Conservation (phyloP, 805 yeast genomes). For the Maudiozyma turicensis region DNA sequence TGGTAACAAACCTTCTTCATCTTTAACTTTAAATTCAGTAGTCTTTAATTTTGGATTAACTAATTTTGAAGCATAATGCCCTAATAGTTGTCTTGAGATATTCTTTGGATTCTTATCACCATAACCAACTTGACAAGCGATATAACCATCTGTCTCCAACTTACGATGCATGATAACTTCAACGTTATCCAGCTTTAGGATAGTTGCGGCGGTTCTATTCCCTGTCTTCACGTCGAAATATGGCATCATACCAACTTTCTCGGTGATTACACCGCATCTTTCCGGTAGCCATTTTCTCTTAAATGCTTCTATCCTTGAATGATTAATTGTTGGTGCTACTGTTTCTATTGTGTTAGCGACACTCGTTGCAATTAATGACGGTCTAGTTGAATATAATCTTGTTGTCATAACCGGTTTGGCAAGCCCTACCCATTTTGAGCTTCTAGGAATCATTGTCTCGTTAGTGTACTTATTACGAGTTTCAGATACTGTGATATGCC, state of each 20-base stretch:
- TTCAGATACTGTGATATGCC: too few relatives aligned
- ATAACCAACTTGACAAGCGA: slow-evolving; percentile 80
- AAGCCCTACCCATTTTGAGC: neutral
- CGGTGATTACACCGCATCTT: slow-evolving; percentile 78
- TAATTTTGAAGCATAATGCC: slow-evolving; percentile 66
- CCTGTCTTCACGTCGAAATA: slow-evolving; percentile 64
- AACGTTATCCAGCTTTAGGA: slow-evolving; percentile 75
- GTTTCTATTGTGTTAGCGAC: slow-evolving; percentile 20
- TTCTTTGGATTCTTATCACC: slow-evolving; percentile 58
- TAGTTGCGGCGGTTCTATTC: slow-evolving; percentile 68
- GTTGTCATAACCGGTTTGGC: neutral
- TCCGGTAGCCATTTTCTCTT: slow-evolving; percentile 59
- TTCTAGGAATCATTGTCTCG: neutral
- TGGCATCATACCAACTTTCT: slow-evolving; percentile 85
- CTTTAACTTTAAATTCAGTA: slow-evolving; percentile 72
- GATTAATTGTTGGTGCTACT: slow-evolving; percentile 43
- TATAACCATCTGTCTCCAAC: slow-evolving; percentile 63
- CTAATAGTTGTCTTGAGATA: slow-evolving; percentile 55
- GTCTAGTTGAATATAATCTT: slow-evolving; percentile 8
- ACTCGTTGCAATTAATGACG: slow-evolving; percentile 25
- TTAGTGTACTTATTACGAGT: neutral
- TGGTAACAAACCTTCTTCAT: slow-evolving; percentile 54
- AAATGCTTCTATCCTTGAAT: slow-evolving; percentile 61
- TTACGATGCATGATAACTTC: slow-evolving; percentile 77
- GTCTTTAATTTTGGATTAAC: slow-evolving; percentile 75